phyloP scores from a whole-genome alignment of 2,329 filamentous ascomycete species.

The Penicillium sp. region DNA sequence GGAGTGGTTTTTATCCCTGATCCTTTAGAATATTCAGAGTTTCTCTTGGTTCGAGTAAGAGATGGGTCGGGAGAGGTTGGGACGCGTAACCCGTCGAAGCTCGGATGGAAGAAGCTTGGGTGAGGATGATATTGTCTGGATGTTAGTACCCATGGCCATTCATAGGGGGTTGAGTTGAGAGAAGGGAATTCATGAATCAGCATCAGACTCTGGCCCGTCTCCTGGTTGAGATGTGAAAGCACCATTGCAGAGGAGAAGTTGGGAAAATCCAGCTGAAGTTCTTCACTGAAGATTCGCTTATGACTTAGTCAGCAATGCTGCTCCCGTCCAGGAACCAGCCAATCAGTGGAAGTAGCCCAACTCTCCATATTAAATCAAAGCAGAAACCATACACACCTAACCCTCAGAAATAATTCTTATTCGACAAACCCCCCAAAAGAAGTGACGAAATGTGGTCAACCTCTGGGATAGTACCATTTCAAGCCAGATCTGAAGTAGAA shows the following conservation, averaged over 20 bases:
- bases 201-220: slow-evolving; percentile 15
- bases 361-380: too few relatives aligned
- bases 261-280: neutral
- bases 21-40: too few relatives aligned
- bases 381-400: too few relatives aligned
- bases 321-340: too few relatives aligned
- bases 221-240: neutral
- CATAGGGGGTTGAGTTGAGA: too few relatives aligned
- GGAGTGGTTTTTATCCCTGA: neutral
- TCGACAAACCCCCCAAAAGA: too few relatives aligned
- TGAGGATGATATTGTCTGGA: neutral
- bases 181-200: slow-evolving; percentile 1
- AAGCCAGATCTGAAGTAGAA: neutral
- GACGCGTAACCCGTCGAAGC: neutral
- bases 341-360: neutral
- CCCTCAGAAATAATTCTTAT: too few relatives aligned
- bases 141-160: neutral
- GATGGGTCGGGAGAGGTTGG: neutral
- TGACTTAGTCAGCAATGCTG: neutral
- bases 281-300: neutral
- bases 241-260: neutral
- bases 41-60: neutral
- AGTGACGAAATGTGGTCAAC: too few relatives aligned
- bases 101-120: neutral
- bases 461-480: too few relatives aligned